Evolutionary conservation across 1,284 basidiomycete species (phyloP), one percentile per base, ranked within the genome.

Genomic region (Fomitiporia mediterranea): DNA sequence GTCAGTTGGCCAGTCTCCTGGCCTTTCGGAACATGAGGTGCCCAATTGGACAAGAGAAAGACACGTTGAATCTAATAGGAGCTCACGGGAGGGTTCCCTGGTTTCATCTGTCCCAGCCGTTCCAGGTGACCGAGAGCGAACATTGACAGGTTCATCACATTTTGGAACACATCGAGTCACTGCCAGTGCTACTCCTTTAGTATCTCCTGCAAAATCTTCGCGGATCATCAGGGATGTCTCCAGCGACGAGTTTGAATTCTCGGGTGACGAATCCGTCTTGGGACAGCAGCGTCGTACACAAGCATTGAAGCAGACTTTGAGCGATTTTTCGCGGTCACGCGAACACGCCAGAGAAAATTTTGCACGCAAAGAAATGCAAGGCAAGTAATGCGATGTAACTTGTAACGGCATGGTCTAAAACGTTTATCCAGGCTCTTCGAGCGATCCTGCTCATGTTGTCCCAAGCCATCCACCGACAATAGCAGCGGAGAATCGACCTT

Each of bases 1-100:
- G 7, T 53, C 58, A 25, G 21, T 47, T 48, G 44, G 51, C 3
- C 59, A 58, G 23, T 56, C 54, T 38, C 55, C 49, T 17, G 55
- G 42, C 27, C 38, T 21, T 34, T 32, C 44, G 17, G 51, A 53
- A 15, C 30, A 27, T 48, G 34, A 40, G 23, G 47, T 38, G 17
- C 42, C 53, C 13, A 15, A 35, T 55, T 51, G 50, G 48, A 21
- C 21, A 15, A 46, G 44, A 25, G 52, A 58, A 42, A 50, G 30
- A 46, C 47, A 27, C 15, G 23, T 39, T 11, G 48, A 51, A 17
- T 49, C 47, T 34, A 49, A 9, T 32, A 48, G 47, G 39, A 21
- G 55, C 46, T 58, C 57, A 13, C 44, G 53, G 17, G 43, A 58
- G 30, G 48, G 53, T 1, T 51, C 51, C 30, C 39, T 48, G 13